Percentiles rank a stretch among this genome's conserved stretches.
Conservation (phyloP, 768 basidiomycete genomes). For the Leccinum variicolor region DNA sequence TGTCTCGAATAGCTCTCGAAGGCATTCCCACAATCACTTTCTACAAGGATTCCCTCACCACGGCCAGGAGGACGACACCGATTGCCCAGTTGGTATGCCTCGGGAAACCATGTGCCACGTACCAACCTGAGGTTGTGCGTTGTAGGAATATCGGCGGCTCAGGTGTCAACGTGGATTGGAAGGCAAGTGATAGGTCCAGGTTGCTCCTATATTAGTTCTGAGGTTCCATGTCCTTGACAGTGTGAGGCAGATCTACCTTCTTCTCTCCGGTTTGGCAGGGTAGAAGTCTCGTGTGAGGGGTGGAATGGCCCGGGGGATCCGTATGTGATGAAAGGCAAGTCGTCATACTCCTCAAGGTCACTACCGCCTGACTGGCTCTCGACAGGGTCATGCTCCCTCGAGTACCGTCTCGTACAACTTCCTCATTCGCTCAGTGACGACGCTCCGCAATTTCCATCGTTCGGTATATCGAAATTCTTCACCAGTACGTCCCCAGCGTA, state of each 20-base stretch:
- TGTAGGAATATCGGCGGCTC: constrained; percentile 77
- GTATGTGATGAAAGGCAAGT: constrained; percentile 77
- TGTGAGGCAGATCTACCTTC: constrained; percentile 90
- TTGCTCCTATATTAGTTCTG: constrained; percentile 4
- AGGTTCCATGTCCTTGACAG: constrained; percentile 35
- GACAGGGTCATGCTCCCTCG: constrained; percentile 81
- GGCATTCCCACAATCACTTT: constrained; percentile 76
- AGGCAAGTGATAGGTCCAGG: constrained; percentile 44
- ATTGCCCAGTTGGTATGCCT: constrained; percentile 78
- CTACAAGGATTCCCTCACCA: constrained; percentile 65
- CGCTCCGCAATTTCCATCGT: constrained; percentile 4
- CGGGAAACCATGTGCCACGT: constrained; percentile 73
- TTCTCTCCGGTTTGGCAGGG: constrained; percentile 75
- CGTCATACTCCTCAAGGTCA: not conserved
- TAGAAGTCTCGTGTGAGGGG: constrained; percentile 89
- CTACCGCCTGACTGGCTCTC: not conserved
- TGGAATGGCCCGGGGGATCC: constrained; percentile 82
- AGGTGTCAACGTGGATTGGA: constrained; percentile 88
- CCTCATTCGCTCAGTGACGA: constrained; percentile 37
- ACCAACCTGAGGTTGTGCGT: constrained; percentile 80
- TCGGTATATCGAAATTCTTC: constrained; percentile 17
- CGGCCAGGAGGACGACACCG: constrained; percentile 60
- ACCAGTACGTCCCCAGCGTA: constrained; percentile 13
- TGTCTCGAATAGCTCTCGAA: constrained; percentile 71
- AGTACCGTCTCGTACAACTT: constrained; percentile 77